Conservation (phyloP, 192 early-diverging fungal species). For the Coemansia sp. region DNA sequence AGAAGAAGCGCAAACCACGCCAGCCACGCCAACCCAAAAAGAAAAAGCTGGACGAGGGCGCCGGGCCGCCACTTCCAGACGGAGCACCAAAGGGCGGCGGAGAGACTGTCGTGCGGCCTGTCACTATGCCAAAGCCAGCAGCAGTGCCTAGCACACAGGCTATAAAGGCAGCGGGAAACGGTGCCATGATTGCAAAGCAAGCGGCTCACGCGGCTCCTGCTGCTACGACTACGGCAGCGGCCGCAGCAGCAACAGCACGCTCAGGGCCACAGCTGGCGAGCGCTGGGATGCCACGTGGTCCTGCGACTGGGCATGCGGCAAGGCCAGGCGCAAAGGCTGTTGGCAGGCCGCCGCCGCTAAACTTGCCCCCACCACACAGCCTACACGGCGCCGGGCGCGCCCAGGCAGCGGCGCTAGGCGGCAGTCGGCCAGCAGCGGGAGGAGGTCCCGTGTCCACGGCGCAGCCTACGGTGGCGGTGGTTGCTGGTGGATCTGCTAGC, state of each 20-base stretch:
- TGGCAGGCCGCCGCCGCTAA: conserved; percentile 3
- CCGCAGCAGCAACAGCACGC: not conserved
- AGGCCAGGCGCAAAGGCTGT: conserved; percentile 1
- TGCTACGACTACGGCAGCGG: not conserved
- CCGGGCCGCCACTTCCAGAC: not conserved
- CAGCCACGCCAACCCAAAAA: conserved; percentile 47
- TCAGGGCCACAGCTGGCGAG: not conserved
- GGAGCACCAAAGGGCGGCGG: conserved; percentile 5
- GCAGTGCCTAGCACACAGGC: not conserved
- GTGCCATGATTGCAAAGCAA: not conserved
- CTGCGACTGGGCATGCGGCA: not conserved
- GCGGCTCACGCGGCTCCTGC: not conserved
- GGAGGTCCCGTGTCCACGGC: not conserved
- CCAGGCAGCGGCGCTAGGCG: not conserved
- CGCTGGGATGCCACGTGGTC: not conserved
- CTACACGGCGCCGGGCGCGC: not conserved
- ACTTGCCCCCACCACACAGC: not conserved
- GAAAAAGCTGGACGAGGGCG: conserved; percentile 7
- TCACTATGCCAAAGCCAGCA: not conserved
- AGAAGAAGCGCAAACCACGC: conserved; percentile 48
- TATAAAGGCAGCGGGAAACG: not conserved
- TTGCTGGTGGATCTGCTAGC: conserved; percentile 4
- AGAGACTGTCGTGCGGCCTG: not conserved
- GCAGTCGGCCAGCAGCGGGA: not conserved
- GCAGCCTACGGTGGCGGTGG: not conserved